Conservation (phyloP, 345 rosid species). For the Camelina hispida region DNA sequence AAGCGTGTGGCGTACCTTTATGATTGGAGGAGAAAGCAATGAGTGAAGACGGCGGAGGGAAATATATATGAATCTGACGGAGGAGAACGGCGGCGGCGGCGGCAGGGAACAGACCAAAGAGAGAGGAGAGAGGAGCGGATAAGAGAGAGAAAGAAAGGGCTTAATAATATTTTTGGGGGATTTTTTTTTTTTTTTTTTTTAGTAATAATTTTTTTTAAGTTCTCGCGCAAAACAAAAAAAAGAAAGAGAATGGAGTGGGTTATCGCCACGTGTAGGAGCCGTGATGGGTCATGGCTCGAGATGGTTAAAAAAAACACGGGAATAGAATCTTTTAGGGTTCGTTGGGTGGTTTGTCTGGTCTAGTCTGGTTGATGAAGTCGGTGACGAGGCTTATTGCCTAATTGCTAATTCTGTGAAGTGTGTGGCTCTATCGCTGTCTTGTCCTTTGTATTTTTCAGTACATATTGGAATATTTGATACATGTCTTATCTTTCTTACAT, state of each 20-base stretch:
- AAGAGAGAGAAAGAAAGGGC: slow-evolving; percentile 43
- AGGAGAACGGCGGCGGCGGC: slow-evolving; percentile 45
- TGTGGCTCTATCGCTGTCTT: slow-evolving; percentile 30
- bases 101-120: slow-evolving; percentile 36
- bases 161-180: slow-evolving; percentile 1
- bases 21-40: slow-evolving; percentile 8
- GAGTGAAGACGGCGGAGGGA: slow-evolving; percentile 24
- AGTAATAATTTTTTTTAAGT: not conserved
- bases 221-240: not conserved
- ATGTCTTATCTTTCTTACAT: too few species aligned
- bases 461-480: not conserved
- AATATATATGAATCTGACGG: slow-evolving; percentile 38
- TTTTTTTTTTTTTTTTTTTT: not conserved
- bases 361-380: slow-evolving; percentile 23
- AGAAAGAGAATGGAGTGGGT: not conserved
- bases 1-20: slow-evolving; percentile 2
- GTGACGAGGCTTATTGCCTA: slow-evolving; percentile 2
- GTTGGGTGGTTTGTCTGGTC: not conserved
- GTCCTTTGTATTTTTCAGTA: not conserved
- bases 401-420: not conserved
- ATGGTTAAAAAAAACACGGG: slow-evolving; percentile 15
- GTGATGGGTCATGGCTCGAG: slow-evolving; percentile 40
- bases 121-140: slow-evolving; percentile 43
- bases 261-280: slow-evolving; percentile 37
- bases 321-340: slow-evolving; percentile 26